Evolutionary conservation across 371 early-diverging fungal genomes (phyloP).

Genomic region (Rhizopus delemar): DNA sequence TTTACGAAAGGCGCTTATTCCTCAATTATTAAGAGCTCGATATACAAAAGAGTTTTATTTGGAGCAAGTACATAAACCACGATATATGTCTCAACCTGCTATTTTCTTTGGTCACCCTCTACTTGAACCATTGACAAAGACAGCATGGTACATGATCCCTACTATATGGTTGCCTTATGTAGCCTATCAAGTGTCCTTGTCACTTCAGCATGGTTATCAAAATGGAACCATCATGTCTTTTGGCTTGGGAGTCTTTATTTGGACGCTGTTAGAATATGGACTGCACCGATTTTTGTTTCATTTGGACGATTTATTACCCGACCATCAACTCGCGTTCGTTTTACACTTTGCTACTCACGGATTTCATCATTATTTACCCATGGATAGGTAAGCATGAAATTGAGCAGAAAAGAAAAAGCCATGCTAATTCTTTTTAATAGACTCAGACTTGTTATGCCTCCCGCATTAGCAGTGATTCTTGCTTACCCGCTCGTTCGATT

Average conservation of each 20-base stretch:
- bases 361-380: slow-evolving; percentile 92
- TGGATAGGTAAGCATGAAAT: slow-evolving; percentile 70
- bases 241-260: slow-evolving; percentile 68
- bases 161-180: slow-evolving; percentile 81
- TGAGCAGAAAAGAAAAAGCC: background rate
- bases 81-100: slow-evolving; percentile 76
- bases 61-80: slow-evolving; percentile 90
- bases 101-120: slow-evolving; percentile 73
- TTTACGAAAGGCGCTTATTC: slow-evolving; percentile 74
- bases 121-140: slow-evolving; percentile 81
- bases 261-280: slow-evolving; percentile 81
- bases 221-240: slow-evolving; percentile 35
- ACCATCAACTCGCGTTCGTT: slow-evolving; percentile 69
- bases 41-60: slow-evolving; percentile 83
- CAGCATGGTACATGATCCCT: slow-evolving; percentile 91
- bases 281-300: slow-evolving; percentile 94
- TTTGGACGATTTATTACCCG: slow-evolving; percentile 83
- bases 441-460: slow-evolving; percentile 94
- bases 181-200: slow-evolving; percentile 32
- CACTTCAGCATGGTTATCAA: slow-evolving; percentile 13
- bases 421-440: slow-evolving; percentile 32
- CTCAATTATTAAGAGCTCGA: slow-evolving; percentile 73
- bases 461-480: slow-evolving; percentile 74
- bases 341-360: slow-evolving; percentile 89
- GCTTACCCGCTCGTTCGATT: slow-evolving; percentile 59